A percentile compares a stretch with the other conserved stretches of the same genome.
These are phyloP conservation scores for Elsinoe necatrix DNA, from an alignment of 2,329 filamentous ascomycete species.

Conservation along the genomic window DNA sequence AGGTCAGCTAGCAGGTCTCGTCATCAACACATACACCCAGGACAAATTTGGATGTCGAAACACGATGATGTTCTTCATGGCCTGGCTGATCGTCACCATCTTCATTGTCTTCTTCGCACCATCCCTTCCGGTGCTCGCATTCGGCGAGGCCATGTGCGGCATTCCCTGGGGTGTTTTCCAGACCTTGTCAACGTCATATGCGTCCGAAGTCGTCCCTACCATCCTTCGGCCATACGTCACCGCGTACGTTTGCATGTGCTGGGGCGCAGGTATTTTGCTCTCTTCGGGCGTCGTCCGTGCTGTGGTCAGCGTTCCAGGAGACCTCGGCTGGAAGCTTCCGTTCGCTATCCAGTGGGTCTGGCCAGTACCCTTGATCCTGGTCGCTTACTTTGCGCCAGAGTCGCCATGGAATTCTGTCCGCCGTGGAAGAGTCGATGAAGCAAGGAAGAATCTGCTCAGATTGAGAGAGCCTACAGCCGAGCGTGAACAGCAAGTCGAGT, in stretches of 20 bases:
- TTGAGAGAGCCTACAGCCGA: constrained; percentile 20
- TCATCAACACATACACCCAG: constrained; percentile 58
- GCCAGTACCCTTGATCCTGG: constrained; percentile 26
- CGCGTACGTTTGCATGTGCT: constrained; percentile 53
- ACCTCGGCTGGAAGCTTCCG: constrained; percentile 30
- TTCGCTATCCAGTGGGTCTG: constrained; percentile 35
- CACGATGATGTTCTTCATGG: constrained; percentile 52
- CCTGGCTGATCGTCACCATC: constrained; percentile 27
- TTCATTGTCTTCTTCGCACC: constrained; percentile 47
- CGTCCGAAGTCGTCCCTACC: constrained; percentile 48
- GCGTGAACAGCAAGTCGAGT: constrained; percentile 1
- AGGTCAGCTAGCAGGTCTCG: constrained; percentile 58
- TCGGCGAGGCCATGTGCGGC: constrained; percentile 47
- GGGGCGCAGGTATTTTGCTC: constrained; percentile 50
- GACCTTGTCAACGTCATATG: constrained; percentile 52
- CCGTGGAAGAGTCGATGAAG: constrained; percentile 26
- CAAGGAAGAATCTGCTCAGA: constrained; percentile 23
- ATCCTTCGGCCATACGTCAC: constrained; percentile 46
- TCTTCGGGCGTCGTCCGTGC: constrained; percentile 42
- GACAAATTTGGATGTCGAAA: constrained; percentile 38
- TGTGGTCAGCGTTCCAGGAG: constrained; percentile 16
- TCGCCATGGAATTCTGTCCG: constrained; percentile 32
- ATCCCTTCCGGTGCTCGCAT: constrained; percentile 37
- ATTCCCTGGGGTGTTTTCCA: constrained; percentile 54
- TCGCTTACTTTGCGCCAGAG: constrained; percentile 22